Conservation (phyloP, 2,329 filamentous ascomycete species). For the Fusarium euwallaceae region DNA sequence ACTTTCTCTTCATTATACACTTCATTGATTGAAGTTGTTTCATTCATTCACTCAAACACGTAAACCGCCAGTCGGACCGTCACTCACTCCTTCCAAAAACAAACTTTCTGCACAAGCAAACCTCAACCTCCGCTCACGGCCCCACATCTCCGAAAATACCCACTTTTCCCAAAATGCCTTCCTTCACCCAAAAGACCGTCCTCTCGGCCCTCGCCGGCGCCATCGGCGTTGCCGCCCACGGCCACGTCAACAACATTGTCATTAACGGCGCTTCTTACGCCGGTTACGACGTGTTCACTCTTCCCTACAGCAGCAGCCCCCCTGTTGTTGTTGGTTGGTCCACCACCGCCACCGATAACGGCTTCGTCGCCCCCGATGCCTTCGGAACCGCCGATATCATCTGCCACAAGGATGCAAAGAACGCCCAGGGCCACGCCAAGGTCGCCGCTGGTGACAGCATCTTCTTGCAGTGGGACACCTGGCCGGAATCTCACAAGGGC, state of each 20-base stretch:
- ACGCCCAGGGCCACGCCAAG: constrained; percentile 55
- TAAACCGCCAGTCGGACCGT: constrained; percentile 42
- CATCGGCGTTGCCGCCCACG: constrained; percentile 46
- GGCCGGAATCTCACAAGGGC: constrained; percentile 60
- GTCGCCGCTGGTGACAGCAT: constrained; percentile 58
- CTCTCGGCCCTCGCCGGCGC: constrained; percentile 46
- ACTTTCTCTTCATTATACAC: constrained; percentile 38
- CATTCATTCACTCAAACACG: constrained; percentile 38
- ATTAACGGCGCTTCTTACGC: constrained; percentile 44
- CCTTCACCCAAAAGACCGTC: constrained; percentile 44
- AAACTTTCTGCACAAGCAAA: constrained; percentile 2
- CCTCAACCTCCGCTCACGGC: background rate
- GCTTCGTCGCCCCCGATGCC: constrained; percentile 61
- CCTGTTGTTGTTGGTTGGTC: constrained; percentile 55
- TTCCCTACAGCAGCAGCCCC: constrained; percentile 34
- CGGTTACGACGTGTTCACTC: constrained; percentile 40
- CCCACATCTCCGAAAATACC: constrained; percentile 18
- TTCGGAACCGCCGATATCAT: constrained; percentile 59
- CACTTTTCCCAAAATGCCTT: constrained; percentile 44
- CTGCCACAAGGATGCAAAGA: constrained; percentile 59
- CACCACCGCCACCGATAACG: constrained; percentile 61
- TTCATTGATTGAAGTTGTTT: constrained; percentile 52
- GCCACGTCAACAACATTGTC: constrained; percentile 46
- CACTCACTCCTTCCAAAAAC: constrained; percentile 18
- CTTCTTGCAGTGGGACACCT: constrained; percentile 58